Percentiles rank a stretch among this genome's conserved stretches.
Evolutionary conservation across 2,329 filamentous ascomycete species (phyloP).

Genomic region (Metarhizium brunneum): DNA sequence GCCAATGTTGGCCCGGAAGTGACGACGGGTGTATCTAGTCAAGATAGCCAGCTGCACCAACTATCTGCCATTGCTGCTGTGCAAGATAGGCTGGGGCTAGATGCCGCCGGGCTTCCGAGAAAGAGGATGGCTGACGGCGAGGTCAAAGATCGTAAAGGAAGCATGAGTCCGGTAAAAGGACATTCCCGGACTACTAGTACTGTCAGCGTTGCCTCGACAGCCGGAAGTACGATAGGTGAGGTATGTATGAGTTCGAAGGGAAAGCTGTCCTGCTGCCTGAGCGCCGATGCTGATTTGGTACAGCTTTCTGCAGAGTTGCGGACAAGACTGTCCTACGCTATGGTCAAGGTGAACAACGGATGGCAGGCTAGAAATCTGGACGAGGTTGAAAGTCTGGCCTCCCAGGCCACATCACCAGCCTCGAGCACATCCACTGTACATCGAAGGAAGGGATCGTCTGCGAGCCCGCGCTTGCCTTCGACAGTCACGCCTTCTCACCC

Average conservation of each 20-base stretch:
- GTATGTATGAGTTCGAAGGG: constrained; percentile 33
- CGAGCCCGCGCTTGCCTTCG: constrained; percentile 41
- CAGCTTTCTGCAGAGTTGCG: constrained; percentile 72
- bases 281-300: constrained; percentile 10
- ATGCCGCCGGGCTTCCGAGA: constrained; percentile 32
- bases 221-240: constrained; percentile 67
- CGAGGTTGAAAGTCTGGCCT: constrained; percentile 67
- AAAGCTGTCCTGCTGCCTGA: not conserved
- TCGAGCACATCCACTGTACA: constrained; percentile 49
- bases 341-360: constrained; percentile 85
- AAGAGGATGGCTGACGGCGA: constrained; percentile 73
- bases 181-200: constrained; percentile 67
- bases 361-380: constrained; percentile 74
- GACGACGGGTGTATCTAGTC: constrained; percentile 29
- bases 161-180: constrained; percentile 38
- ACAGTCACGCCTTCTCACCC: constrained; percentile 23
- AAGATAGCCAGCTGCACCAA: constrained; percentile 46
- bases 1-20: not conserved
- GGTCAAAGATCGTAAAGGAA: constrained; percentile 47
- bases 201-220: constrained; percentile 48
- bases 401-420: constrained; percentile 55
- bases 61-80: constrained; percentile 49
- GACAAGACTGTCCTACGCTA: constrained; percentile 81
- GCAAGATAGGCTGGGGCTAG: constrained; percentile 37
- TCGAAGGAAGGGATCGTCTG: constrained; percentile 38